Conservation (phyloP, 139 green algal species). For the Chloropicon primus region DNA sequence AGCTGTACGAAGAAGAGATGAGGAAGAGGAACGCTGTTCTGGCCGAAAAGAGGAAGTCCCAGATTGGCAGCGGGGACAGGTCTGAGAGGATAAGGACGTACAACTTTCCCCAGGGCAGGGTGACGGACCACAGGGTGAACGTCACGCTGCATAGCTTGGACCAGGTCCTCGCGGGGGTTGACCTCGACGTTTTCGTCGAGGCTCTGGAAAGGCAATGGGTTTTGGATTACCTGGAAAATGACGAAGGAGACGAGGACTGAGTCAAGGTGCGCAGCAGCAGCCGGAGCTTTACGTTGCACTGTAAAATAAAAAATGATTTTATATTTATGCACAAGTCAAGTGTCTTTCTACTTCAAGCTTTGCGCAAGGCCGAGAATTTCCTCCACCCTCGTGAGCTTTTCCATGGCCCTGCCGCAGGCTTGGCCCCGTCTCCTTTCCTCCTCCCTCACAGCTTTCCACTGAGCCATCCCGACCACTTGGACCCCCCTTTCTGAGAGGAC, state of each 20-base stretch:
- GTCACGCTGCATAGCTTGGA: constrained; percentile 1
- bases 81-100: not conserved
- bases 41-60: not conserved
- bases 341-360: too few species aligned
- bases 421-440: not conserved
- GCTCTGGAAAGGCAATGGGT: not conserved
- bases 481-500: not conserved
- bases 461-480: not conserved
- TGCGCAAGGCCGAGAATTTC: not conserved
- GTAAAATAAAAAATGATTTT: too few species aligned
- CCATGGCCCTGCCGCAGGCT: not conserved
- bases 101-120: not conserved
- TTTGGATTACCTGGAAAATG: not conserved
- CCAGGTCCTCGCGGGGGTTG: not conserved
- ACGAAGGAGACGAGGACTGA: not conserved
- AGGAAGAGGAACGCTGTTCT: not conserved
- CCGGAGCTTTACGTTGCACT: too few species aligned
- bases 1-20: not conserved
- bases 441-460: not conserved
- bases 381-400: not conserved
- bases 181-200: constrained; percentile 4
- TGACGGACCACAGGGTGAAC: not conserved
- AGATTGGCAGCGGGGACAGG: constrained; percentile 3
- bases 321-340: too few species aligned
- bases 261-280: too few species aligned